phyloP scores from a whole-genome alignment of 345 rosid genomes.

The Citrus hindsii region DNA sequence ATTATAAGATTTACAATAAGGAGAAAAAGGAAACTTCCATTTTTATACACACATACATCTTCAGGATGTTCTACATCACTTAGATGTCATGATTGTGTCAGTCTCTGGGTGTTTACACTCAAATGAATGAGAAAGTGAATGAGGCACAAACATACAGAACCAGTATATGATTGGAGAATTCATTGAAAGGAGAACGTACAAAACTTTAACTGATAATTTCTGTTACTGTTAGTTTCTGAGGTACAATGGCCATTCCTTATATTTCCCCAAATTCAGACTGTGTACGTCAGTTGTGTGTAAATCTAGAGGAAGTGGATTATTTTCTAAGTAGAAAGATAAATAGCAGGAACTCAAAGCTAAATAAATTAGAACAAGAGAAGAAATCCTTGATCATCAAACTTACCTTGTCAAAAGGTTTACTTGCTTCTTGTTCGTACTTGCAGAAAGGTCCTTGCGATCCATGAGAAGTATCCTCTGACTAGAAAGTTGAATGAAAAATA shows the following conservation, averaged over 20 bases:
- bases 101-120: no score
- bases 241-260: background rate
- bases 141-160: background rate
- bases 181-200: background rate
- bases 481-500: slow-evolving; percentile 22
- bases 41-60: no score
- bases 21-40: no score
- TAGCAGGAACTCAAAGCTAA: background rate
- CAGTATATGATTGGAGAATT: background rate
- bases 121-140: background rate
- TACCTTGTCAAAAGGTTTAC: slow-evolving; percentile 74
- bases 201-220: background rate
- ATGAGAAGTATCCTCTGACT: slow-evolving; percentile 88
- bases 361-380: background rate
- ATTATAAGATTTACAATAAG: no score
- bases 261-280: no score
- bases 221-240: background rate
- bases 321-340: background rate
- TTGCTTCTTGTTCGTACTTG: slow-evolving; percentile 81
- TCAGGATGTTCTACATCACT: no score
- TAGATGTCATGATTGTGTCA: no score
- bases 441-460: slow-evolving; percentile 50
- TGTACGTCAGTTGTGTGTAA: background rate
- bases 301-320: background rate
- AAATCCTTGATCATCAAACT: background rate